Conservation (phyloP, 345 rosid genomes). For the Barbarea vulgaris region DNA sequence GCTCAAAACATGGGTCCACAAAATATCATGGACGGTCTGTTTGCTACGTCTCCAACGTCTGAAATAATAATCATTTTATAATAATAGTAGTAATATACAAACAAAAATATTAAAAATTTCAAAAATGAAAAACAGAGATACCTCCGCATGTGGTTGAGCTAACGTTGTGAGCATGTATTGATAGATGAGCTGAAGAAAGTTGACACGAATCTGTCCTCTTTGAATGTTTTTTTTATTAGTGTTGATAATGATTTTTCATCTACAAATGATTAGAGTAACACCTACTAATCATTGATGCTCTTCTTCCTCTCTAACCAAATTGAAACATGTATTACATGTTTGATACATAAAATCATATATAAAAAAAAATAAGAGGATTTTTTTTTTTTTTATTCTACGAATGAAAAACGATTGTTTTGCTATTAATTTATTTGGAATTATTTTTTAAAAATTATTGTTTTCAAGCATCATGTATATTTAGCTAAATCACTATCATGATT, state of each 20-base stretch:
- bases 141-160: slow-evolving; percentile 38
- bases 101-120: neutral
- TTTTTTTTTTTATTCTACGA: neutral
- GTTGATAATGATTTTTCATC: slow-evolving; percentile 22
- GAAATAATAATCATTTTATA: slow-evolving; percentile 17
- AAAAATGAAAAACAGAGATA: slow-evolving; percentile 27
- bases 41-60: slow-evolving; percentile 15
- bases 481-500: neutral
- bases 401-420: neutral
- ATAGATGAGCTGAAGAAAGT: slow-evolving; percentile 31
- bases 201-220: slow-evolving; percentile 27
- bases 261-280: slow-evolving; percentile 25
- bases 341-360: neutral
- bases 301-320: neutral
- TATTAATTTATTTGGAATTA: neutral
- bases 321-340: slow-evolving; percentile 3
- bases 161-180: slow-evolving; percentile 32
- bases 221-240: slow-evolving; percentile 17
- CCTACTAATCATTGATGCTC: slow-evolving; percentile 13
- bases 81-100: slow-evolving; percentile 7
- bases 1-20: slow-evolving; percentile 43
- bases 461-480: neutral
- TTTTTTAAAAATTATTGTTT: neutral
- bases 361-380: neutral
- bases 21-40: slow-evolving; percentile 37